A percentile compares a stretch with the other conserved stretches of the same genome.
phyloP scores from a whole-genome alignment of 257 asterid species.

The Osmanthus fragrans region DNA sequence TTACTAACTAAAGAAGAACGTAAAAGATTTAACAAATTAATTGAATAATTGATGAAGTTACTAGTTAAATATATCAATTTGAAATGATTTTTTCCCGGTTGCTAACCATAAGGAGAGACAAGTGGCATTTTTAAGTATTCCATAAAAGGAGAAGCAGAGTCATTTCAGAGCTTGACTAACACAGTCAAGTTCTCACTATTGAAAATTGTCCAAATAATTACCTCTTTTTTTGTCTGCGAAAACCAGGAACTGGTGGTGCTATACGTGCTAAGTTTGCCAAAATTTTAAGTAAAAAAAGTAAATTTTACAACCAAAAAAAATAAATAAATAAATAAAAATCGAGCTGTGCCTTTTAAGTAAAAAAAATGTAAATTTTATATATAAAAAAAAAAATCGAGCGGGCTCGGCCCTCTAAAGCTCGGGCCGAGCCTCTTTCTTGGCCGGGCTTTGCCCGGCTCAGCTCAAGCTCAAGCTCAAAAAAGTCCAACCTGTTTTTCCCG shows the following conservation, averaged over 20 bases:
- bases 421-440: no score
- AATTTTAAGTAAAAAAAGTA: no score
- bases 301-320: no score
- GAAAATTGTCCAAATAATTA: slow-evolving; percentile 22
- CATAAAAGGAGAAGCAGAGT: slow-evolving; percentile 7
- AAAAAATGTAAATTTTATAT: no score
- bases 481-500: no score
- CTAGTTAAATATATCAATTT: slow-evolving; percentile 2
- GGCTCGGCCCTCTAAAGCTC: no score
- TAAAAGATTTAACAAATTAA: not conserved
- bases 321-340: no score
- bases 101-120: slow-evolving; percentile 8
- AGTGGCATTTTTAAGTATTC: not conserved
- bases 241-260: slow-evolving; percentile 91
- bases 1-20: not conserved
- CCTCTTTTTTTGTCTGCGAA: slow-evolving; percentile 84
- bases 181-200: slow-evolving; percentile 13
- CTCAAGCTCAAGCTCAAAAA: no score
- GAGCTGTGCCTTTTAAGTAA: no score
- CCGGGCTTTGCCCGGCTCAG: no score
- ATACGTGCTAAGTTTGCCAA: slow-evolving; percentile 62
- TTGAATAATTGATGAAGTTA: not conserved
- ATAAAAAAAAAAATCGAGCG: no score
- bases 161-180: not conserved
- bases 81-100: not conserved